Evolutionary conservation across 169 alveolate species (phyloP).

Genomic region (Theileria orientalis): DNA sequence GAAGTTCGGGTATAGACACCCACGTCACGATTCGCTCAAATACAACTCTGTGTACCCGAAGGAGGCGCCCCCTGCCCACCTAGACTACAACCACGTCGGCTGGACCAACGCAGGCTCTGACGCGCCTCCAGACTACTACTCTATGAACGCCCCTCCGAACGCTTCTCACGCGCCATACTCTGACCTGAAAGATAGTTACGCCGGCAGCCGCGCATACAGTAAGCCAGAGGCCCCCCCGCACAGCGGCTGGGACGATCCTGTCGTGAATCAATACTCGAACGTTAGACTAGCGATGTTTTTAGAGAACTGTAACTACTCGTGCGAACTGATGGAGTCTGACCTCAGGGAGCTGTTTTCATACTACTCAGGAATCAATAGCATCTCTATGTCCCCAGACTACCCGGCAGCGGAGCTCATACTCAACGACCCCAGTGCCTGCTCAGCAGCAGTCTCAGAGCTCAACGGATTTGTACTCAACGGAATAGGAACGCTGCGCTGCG

Average conservation of each 20-base stretch:
- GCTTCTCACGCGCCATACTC: background rate
- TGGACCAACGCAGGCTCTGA: constrained; percentile 5
- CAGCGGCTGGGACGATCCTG: constrained; percentile 6
- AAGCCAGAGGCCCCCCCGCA: background rate
- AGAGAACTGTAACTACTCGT: constrained; percentile 21
- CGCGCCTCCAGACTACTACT: background rate
- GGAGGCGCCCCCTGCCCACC: background rate
- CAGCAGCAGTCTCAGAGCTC: constrained; percentile 25
- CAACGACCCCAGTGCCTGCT: constrained; percentile 16
- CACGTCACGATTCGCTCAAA: background rate
- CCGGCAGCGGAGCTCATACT: constrained; percentile 57
- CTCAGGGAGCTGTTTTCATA: constrained; percentile 52
- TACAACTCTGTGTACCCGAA: background rate
- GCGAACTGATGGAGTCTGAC: constrained; percentile 41
- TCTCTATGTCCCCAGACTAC: constrained; percentile 12
- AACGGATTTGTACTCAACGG: constrained; percentile 40
- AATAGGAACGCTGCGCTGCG: constrained; percentile 57
- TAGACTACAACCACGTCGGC: background rate
- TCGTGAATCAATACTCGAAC: background rate
- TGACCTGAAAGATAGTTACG: background rate
- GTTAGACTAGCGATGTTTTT: constrained; percentile 40
- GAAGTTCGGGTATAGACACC: background rate
- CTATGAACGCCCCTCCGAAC: background rate
- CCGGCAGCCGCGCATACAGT: background rate
- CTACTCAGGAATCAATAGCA: constrained; percentile 28